Evolutionary conservation across 345 rosid genomes (phyloP).

Genomic region (Rhodamnia rubescens): DNA sequence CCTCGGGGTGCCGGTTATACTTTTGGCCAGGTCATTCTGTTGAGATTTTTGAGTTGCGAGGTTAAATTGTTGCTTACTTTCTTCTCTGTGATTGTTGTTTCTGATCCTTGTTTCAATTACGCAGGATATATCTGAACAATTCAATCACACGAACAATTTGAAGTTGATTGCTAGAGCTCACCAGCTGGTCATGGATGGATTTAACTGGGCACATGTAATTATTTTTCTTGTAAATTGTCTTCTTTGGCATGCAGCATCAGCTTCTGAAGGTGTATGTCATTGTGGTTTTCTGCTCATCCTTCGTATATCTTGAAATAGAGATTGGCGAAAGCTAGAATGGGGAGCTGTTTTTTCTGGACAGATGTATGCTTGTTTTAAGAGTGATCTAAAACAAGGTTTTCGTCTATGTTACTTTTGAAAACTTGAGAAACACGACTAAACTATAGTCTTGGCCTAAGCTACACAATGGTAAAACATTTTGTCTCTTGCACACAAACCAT

Average conservation of each 20-base stretch:
- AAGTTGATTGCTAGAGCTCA: slow-evolving; percentile 95
- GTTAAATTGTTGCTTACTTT: background rate
- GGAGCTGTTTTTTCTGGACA: background rate
- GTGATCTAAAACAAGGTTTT: background rate
- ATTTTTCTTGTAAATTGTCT: background rate
- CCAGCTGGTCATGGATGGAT: slow-evolving; percentile 99
- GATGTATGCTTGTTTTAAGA: background rate
- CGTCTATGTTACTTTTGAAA: background rate
- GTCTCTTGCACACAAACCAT: background rate
- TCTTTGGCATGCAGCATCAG: background rate
- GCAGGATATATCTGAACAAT: slow-evolving; percentile 96
- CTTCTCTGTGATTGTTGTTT: background rate
- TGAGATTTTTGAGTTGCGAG: background rate
- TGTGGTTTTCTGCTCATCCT: background rate
- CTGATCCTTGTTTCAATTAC: background rate
- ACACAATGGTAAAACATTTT: background rate
- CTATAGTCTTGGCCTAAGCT: background rate
- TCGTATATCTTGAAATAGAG: background rate
- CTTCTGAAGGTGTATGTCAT: background rate
- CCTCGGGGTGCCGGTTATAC: slow-evolving; percentile 99
- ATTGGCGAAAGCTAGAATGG: background rate
- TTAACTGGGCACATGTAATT: slow-evolving; percentile 92
- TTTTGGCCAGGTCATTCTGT: slow-evolving; percentile 65
- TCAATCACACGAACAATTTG: slow-evolving; percentile 81
- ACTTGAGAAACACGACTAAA: background rate